Percentiles rank a stretch among this genome's conserved stretches.
These are phyloP conservation scores for Pyrus betulifolia DNA, from an alignment of 306 rosid species.

Conservation along the genomic window DNA sequence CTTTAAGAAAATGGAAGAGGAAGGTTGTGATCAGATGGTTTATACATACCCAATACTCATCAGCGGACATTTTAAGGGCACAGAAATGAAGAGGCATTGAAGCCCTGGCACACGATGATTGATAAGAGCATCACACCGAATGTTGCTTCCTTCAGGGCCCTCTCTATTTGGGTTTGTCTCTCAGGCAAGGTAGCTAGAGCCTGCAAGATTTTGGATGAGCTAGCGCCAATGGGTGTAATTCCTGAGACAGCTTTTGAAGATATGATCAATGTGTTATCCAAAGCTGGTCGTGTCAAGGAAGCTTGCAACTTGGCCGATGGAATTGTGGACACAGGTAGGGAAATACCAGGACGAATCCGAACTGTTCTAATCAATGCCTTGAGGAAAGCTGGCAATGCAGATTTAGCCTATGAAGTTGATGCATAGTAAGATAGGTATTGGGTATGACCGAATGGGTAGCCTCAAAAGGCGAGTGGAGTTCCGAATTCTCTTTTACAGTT, in stretches of 20 bases:
- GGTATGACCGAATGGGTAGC: constrained; percentile 73
- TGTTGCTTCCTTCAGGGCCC: constrained; percentile 77
- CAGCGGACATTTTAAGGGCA: constrained; percentile 60
- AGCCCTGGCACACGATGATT: constrained; percentile 74
- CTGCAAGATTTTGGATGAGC: constrained; percentile 82
- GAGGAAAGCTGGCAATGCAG: constrained; percentile 79
- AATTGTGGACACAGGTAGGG: constrained; percentile 79
- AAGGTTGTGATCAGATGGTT: constrained; percentile 78
- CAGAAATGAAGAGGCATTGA: constrained; percentile 71
- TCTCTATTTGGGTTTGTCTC: constrained; percentile 72
- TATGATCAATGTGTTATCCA: constrained; percentile 71
- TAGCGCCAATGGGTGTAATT: constrained; percentile 77
- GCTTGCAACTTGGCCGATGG: constrained; percentile 97
- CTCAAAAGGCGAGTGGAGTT: constrained; percentile 76
- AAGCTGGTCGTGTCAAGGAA: constrained; percentile 67
- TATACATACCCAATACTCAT: constrained; percentile 72
- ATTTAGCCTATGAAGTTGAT: constrained; percentile 77
- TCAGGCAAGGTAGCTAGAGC: constrained; percentile 83
- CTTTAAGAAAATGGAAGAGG: constrained; percentile 58
- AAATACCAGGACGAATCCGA: constrained; percentile 71
- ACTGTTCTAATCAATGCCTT: constrained; percentile 69
- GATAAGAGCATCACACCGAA: constrained; percentile 78
- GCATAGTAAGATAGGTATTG: constrained; percentile 91
- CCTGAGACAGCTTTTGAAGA: constrained; percentile 74
- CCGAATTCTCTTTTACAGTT: constrained; percentile 39